Evolutionary conservation across 306 rosid species (phyloP), one percentile per base, ranked within the genome.

Genomic region (Quercus parvula): DNA sequence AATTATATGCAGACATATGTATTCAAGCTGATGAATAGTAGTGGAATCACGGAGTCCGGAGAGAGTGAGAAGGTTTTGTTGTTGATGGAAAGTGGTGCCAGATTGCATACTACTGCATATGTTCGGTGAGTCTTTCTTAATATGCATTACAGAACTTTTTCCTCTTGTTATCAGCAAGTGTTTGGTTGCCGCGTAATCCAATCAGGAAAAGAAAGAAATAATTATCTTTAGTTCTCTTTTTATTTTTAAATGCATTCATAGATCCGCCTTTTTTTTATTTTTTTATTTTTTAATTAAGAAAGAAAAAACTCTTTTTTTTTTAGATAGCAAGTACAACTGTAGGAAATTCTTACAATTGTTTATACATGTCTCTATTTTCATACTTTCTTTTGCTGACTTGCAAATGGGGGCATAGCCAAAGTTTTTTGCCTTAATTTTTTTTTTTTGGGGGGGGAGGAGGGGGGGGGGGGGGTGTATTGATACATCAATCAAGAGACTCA

Each of bases 11-110:
- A 95, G 99, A 95, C 99, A 0, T 95, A 95, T 57, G 90, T 93
- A 79, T 87, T 95, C 84, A 95, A 95, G 93, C 92, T 95, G 5
- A 89, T 93, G 96, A 89, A 95, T 72, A 95, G 99, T 38, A 93
- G 99, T 76, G 98, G 99, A 31, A 78, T 95, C 8, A 86, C 99
- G 17, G 97, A 95, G 80, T 95, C 99, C 6, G 97, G 98, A 6
- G 99, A 95, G 91, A 93, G 96, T 63, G 99, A 95, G 89, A 95
- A 95, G 87, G 94, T 91, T 35, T 85, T 95, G 68, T 77, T 95
- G 35, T 88, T 95, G 76, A 87, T 93, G 90, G 99, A 95, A 85
- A 95, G 99, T 79, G 99, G 99, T 75, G 94, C 87, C 52, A 82
- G 99, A 73, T 89, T 95, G 85, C 99, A 95, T 58, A 89, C 98